Base-by-base conservation (phyloP, 441 rosid genomes). In the Pelargonium cotyledonis region DNA sequence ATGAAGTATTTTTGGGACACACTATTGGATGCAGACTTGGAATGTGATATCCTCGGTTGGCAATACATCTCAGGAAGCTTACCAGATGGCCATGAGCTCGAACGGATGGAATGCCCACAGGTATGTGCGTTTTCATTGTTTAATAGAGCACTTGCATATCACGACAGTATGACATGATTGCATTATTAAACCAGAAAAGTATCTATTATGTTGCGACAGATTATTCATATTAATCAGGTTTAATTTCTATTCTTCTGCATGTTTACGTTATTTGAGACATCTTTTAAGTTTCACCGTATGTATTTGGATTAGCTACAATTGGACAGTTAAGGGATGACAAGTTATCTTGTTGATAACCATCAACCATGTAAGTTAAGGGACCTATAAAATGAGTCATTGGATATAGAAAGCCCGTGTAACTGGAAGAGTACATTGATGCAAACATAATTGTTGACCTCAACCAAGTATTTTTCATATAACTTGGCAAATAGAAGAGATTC, bases 1-100 rank as follows among this genome's bases (percentile, higher is more conserved):
- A 94, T 94, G 97, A 94, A 91, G 82, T 94, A 94, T 73, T 94
- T 91, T 76, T 94, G 99, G 99, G 99, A 94, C 75, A 94, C 97
- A 63, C 91, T 94, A 63, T 85, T 94, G 70, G 99, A 94, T 80
- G 96, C 97, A 0, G 99, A 94, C 77, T 78, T 91, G 71, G 99
- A 94, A 73, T 91, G 97, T 12, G 99, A 94, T 73, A 89, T 96
- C 68, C 96, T 94, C 62, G 99, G 99, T 75, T 94, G 99, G 99
- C 97, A 94, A 68, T 91, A 94, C 78, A 94, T 91, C 66, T 86
- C 97, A 0, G 96, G 99, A 66, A 91, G 92, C 63, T 82, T 94
- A 63, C 96, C 96, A 1, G 99, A 91, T 76, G 88, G 99, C 68
- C 92, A 92, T 51, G 94, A 91, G 77, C 76, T 91, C 63, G 92